Evolutionary conservation across 768 basidiomycete species (phyloP).

Genomic region (Saitozyma sp.): DNA sequence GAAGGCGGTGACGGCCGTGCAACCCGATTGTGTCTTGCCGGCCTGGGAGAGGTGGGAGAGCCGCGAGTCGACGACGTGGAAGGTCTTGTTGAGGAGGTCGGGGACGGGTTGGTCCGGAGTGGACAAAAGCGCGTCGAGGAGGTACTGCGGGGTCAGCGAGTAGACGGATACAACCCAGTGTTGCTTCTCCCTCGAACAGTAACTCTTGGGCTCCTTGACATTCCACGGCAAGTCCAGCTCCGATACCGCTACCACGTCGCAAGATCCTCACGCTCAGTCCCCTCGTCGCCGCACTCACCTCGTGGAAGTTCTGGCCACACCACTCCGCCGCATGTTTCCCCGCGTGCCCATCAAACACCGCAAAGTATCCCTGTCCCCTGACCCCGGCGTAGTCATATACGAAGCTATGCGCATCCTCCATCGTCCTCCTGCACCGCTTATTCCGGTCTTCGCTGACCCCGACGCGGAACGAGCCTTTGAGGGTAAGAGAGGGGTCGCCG

Average conservation of each 20-base stretch:
- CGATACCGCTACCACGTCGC: background rate
- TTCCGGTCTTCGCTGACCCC: constrained; percentile 73
- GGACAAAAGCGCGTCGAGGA: constrained; percentile 70
- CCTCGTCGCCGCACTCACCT: constrained; percentile 56
- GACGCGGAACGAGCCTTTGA: constrained; percentile 61
- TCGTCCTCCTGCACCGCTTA: constrained; percentile 82
- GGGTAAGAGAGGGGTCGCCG: constrained; percentile 5
- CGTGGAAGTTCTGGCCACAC: constrained; percentile 95
- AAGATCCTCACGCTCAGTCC: no score
- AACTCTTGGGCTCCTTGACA: no score
- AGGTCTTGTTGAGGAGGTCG: constrained; percentile 87
- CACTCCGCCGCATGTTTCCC: constrained; percentile 99
- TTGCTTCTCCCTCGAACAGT: no score
- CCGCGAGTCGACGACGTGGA: constrained; percentile 83
- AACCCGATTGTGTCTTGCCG: constrained; percentile 92
- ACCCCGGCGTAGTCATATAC: constrained; percentile 89
- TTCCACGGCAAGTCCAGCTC: no score
- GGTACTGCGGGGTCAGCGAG: constrained; percentile 57
- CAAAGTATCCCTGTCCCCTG: constrained; percentile 95
- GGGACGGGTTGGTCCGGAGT: constrained; percentile 67
- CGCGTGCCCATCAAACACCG: constrained; percentile 97
- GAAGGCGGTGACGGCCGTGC: constrained; percentile 94
- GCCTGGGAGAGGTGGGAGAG: constrained; percentile 82
- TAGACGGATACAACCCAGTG: no score
- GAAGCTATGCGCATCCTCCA: constrained; percentile 98